phyloP scores from a whole-genome alignment of 2,329 filamentous ascomycete genomes.

The Rhytidhysteron rufulum region DNA sequence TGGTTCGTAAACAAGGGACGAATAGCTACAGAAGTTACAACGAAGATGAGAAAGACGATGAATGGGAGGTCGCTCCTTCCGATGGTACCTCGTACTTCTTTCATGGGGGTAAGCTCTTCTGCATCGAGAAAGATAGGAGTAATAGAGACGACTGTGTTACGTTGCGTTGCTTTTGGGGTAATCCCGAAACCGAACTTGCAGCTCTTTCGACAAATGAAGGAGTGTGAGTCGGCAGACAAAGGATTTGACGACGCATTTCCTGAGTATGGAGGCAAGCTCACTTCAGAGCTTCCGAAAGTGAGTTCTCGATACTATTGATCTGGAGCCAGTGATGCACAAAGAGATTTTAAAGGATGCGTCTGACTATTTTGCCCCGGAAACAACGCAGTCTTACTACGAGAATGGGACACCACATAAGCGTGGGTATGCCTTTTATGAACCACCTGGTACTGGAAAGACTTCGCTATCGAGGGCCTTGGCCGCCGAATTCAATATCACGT shows the following conservation, averaged over 20 bases:
- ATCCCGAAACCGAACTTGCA: background rate
- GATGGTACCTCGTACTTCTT: background rate
- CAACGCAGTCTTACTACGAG: background rate
- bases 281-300: background rate
- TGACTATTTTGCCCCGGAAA: background rate
- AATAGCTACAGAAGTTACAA: background rate
- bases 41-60: slow-evolving; percentile 9
- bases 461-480: slow-evolving; percentile 15
- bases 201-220: background rate
- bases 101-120: background rate
- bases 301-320: background rate
- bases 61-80: background rate
- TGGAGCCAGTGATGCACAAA: background rate
- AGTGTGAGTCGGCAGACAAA: background rate
- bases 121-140: background rate
- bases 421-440: slow-evolving; percentile 40
- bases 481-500: slow-evolving; percentile 1
- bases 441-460: slow-evolving; percentile 38
- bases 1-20: background rate
- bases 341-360: background rate
- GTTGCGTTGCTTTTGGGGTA: background rate
- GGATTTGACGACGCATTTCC: background rate
- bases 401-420: slow-evolving; percentile 27
- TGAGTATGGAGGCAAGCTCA: background rate
- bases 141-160: background rate